Conservation (phyloP, 148 eudicot species). For the Euryodendron excelsum region DNA sequence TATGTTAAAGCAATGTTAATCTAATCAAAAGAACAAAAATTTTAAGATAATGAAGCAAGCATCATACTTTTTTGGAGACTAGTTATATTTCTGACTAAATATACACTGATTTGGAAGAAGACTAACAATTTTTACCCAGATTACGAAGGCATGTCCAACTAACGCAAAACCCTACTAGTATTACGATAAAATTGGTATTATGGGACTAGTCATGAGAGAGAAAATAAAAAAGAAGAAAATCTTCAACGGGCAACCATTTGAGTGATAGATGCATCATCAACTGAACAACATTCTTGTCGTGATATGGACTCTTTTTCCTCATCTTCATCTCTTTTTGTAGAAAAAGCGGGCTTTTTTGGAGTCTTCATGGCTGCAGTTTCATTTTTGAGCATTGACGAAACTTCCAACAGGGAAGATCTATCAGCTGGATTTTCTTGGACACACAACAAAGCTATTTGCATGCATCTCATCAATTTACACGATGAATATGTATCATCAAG, state of each 20-base stretch:
- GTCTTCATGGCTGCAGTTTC: constrained; percentile 16
- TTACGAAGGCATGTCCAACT: too few relatives aligned
- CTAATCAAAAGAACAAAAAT: too few relatives aligned
- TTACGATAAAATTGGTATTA: too few relatives aligned
- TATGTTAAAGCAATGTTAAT: too few relatives aligned
- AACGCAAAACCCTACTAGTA: too few relatives aligned
- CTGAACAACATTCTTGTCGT: constrained; percentile 9
- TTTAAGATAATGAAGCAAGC: too few relatives aligned
- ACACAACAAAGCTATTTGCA: constrained; percentile 36
- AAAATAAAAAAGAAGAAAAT: too few relatives aligned
- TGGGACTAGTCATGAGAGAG: too few relatives aligned
- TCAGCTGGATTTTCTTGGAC: constrained; percentile 35
- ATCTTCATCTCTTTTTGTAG: constrained; percentile 5
- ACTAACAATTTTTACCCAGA: too few relatives aligned
- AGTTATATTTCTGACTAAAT: too few relatives aligned
- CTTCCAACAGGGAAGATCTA: constrained; percentile 42
- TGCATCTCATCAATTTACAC: constrained; percentile 24
- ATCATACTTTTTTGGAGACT: too few relatives aligned
- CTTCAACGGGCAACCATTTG: constrained; percentile 20
- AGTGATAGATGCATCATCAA: constrained; percentile 11
- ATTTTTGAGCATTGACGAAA: constrained; percentile 37
- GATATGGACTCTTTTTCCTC: background rate
- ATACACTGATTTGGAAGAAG: too few relatives aligned
- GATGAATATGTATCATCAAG: constrained; percentile 17
- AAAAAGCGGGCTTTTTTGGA: constrained; percentile 38